Evolutionary conservation across 805 yeast species (phyloP).

Genomic region (Teunomyces barrocoloradensis): DNA sequence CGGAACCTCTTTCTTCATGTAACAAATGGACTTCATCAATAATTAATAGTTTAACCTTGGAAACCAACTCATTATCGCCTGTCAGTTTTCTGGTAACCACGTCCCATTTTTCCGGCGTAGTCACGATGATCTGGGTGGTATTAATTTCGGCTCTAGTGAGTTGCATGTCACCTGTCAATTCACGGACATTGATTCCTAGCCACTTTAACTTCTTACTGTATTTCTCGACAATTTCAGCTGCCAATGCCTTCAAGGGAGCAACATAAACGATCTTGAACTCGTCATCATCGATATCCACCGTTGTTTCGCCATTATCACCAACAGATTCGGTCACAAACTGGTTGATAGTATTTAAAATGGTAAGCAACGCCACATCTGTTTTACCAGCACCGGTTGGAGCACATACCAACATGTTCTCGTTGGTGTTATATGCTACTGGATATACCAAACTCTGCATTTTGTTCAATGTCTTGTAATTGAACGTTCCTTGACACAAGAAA

Average conservation of each 20-base stretch:
- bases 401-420: slow-evolving; percentile 93
- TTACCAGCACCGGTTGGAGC: slow-evolving; percentile 99
- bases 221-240: slow-evolving; percentile 95
- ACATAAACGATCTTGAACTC: slow-evolving; percentile 90
- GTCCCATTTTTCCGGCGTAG: slow-evolving; percentile 97
- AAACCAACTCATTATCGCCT: slow-evolving; percentile 82
- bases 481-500: slow-evolving; percentile 77
- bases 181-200: slow-evolving; percentile 84
- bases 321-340: slow-evolving; percentile 60
- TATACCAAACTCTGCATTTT: slow-evolving; percentile 87
- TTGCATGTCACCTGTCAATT: slow-evolving; percentile 95
- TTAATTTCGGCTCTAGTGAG: slow-evolving; percentile 74
- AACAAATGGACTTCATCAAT: slow-evolving; percentile 96
- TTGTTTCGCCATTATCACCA: slow-evolving; percentile 44
- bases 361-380: slow-evolving; percentile 84
- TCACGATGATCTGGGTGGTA: slow-evolving; percentile 83
- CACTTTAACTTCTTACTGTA: slow-evolving; percentile 73
- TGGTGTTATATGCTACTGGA: slow-evolving; percentile 89
- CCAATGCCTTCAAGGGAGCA: slow-evolving; percentile 90
- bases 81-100: slow-evolving; percentile 91
- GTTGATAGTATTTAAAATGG: slow-evolving; percentile 75
- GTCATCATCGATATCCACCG: slow-evolving; percentile 69
- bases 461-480: slow-evolving; percentile 76
- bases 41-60: slow-evolving; percentile 79
- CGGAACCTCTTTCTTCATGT: slow-evolving; percentile 98